Evolutionary conservation across 2,329 filamentous ascomycete species (phyloP).

Genomic region (Whalleya microplaca): DNA sequence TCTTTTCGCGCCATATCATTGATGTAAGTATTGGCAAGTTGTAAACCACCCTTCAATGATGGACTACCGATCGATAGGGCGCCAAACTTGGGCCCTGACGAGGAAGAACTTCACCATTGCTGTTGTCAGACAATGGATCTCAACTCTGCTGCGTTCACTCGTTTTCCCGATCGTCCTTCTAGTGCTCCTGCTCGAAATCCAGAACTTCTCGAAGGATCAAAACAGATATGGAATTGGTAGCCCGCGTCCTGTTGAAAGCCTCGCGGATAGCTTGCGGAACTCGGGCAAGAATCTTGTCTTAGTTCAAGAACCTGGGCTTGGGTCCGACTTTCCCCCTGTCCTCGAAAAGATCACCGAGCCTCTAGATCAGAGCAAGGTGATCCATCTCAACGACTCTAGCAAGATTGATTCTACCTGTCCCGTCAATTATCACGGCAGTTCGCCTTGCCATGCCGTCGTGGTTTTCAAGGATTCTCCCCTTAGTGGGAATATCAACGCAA

Average conservation of each 20-base stretch:
- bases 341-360: slow-evolving; percentile 27
- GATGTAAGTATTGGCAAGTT: slow-evolving; percentile 8
- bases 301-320: slow-evolving; percentile 24
- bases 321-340: slow-evolving; percentile 28
- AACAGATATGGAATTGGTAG: slow-evolving; percentile 28
- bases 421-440: slow-evolving; percentile 58
- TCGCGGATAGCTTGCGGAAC: slow-evolving; percentile 27
- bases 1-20: background rate
- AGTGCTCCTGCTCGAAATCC: slow-evolving; percentile 32
- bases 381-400: slow-evolving; percentile 18
- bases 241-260: slow-evolving; percentile 19
- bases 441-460: slow-evolving; percentile 72
- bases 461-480: slow-evolving; percentile 71
- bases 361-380: slow-evolving; percentile 21
- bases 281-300: slow-evolving; percentile 30
- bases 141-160: slow-evolving; percentile 31
- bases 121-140: slow-evolving; percentile 29
- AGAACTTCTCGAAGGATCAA: slow-evolving; percentile 26
- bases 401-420: slow-evolving; percentile 26
- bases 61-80: slow-evolving; percentile 17
- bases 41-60: slow-evolving; percentile 10
- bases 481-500: slow-evolving; percentile 49
- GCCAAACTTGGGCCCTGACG: slow-evolving; percentile 32
- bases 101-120: slow-evolving; percentile 33
- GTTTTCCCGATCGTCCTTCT: slow-evolving; percentile 31